Evolutionary conservation across 345 rosid genomes (phyloP).

Genomic region (Melaleuca alternifolia): DNA sequence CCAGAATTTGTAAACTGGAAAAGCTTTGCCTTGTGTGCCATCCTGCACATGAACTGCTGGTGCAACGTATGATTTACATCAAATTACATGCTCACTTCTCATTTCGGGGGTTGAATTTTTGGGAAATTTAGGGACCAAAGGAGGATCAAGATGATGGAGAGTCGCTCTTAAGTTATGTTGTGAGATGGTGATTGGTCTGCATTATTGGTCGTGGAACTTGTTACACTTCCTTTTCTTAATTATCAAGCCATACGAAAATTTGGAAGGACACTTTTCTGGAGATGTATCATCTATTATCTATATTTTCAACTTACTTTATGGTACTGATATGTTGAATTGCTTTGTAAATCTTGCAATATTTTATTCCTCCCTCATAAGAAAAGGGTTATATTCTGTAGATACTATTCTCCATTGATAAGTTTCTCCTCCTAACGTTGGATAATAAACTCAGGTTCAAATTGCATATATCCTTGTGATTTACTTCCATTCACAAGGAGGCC

Average conservation of each 20-base stretch:
- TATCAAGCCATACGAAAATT: background rate
- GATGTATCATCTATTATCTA: background rate
- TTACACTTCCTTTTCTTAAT: background rate
- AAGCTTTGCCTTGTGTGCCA: background rate
- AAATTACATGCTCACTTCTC: background rate
- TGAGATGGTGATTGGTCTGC: background rate
- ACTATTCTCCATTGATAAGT: background rate
- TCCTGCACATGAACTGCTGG: background rate
- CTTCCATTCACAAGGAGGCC: slow-evolving; percentile 91
- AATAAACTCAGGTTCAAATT: slow-evolving; percentile 48
- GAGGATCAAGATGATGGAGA: background rate
- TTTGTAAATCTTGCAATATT: background rate
- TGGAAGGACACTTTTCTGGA: background rate
- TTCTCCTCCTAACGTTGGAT: background rate
- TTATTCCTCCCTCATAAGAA: background rate
- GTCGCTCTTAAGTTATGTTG: background rate
- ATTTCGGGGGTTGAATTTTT: background rate
- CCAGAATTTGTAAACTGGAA: background rate
- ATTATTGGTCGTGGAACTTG: background rate
- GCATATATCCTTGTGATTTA: slow-evolving; percentile 73
- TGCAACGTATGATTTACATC: background rate
- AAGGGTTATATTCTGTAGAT: background rate
- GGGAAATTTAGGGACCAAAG: background rate
- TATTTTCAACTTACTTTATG: background rate
- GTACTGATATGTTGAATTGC: background rate